A percentile compares a stretch with the other conserved stretches of the same genome.
phyloP scores from a whole-genome alignment of 2,329 filamentous ascomycete genomes.

The Aspergillus phoenicis region DNA sequence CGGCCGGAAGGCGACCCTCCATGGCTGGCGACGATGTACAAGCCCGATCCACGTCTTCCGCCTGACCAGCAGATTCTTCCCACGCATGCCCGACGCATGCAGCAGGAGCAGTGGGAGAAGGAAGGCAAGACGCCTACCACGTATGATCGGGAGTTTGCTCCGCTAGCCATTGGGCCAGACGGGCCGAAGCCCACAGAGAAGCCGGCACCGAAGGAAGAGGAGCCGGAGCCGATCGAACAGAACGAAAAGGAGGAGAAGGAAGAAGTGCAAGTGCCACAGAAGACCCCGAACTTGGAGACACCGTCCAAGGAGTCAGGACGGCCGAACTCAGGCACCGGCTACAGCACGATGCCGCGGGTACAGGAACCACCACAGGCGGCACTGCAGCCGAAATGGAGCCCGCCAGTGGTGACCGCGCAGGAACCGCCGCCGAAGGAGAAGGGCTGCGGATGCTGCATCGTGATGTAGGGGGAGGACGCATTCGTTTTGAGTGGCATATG shows the following conservation, averaged over 20 bases:
- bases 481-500: not conserved
- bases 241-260: conserved; percentile 11
- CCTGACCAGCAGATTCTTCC: conserved; percentile 95
- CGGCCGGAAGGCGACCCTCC: conserved; percentile 91
- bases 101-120: conserved; percentile 93
- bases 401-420: conserved; percentile 55
- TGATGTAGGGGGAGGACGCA: conserved; percentile 61
- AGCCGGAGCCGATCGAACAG: conserved; percentile 2
- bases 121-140: conserved; percentile 83
- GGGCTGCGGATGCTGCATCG: conserved; percentile 70
- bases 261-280: conserved; percentile 17
- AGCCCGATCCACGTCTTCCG: conserved; percentile 88
- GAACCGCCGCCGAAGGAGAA: conserved; percentile 53
- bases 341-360: conserved; percentile 54
- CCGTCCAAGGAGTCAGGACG: conserved; percentile 35
- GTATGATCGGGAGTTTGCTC: conserved; percentile 85
- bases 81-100: conserved; percentile 85
- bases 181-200: conserved; percentile 30
- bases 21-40: conserved; percentile 93
- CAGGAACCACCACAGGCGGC: conserved; percentile 40
- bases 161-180: conserved; percentile 60
- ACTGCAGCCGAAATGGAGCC: conserved; percentile 43
- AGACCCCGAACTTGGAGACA: conserved; percentile 21
- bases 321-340: conserved; percentile 50
- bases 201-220: conserved; percentile 19